Conservation (phyloP, 2,329 filamentous ascomycete species). For the Colletotrichum tropicale region DNA sequence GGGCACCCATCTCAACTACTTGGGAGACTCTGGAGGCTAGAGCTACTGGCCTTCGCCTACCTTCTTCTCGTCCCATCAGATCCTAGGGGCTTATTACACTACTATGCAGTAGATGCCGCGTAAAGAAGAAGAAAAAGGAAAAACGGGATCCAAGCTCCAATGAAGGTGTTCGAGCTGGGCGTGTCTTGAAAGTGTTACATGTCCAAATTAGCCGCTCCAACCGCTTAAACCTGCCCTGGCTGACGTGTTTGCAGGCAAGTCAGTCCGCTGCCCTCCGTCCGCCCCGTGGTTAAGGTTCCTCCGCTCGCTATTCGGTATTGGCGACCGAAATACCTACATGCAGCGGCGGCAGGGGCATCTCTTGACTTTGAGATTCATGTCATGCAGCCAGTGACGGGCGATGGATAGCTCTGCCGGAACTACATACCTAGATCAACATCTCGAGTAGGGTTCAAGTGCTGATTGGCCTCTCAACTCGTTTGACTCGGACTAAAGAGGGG, state of each 20-base stretch:
- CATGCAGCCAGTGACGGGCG: not conserved
- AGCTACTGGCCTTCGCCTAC: not conserved
- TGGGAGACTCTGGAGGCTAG: not conserved
- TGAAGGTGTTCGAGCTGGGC: not conserved
- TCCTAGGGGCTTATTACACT: not conserved
- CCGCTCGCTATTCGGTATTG: not conserved
- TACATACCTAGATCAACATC: not conserved
- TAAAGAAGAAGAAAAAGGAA: not conserved
- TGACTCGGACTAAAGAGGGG: not conserved
- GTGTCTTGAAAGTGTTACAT: conserved; percentile 17
- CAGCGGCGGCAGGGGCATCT: not conserved
- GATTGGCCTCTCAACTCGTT: not conserved
- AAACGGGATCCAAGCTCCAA: conserved; percentile 2
- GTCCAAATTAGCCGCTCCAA: conserved; percentile 22
- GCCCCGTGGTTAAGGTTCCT: not conserved
- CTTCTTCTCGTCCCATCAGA: not conserved
- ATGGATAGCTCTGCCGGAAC: not conserved
- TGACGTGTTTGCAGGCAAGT: not conserved
- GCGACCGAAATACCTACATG: not conserved
- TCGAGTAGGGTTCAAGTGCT: not conserved
- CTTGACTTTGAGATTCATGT: not conserved
- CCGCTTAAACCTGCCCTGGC: conserved; percentile 17
- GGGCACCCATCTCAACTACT: not conserved
- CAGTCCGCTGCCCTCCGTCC: not conserved
- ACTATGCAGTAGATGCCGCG: not conserved